Evolutionary conservation across 345 rosid species (phyloP), one percentile per base, ranked within the genome.

Genomic region (Aegle marmelos): DNA sequence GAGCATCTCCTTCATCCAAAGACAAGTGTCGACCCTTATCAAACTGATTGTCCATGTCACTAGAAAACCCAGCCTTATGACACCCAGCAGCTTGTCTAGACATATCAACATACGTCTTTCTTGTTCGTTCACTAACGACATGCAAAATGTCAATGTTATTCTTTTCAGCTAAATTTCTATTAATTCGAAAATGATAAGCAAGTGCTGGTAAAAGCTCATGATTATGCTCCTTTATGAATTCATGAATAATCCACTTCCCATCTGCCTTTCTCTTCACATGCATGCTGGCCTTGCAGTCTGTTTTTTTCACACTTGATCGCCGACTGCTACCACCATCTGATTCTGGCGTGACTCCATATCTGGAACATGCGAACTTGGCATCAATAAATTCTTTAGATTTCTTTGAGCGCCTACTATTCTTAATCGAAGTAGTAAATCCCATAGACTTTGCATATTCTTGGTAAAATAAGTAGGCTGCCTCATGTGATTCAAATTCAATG

Each of bases 211-310:
- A 81, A 65, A 81, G 87, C 77, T 84, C 87, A 54, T 84, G 87
- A 79, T 67, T 76, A 68, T 67, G 79, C 72, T 76, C 79, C 63
- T 76, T 76, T 13, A 76, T 56, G 37, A 76, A 84, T 63, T 81
- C 84, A 81, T 84, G 87, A 59, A 81, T 84, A 58, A 82, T 76
- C 87, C 87, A 84, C 64, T 81, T 84, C 54, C 83, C 85, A 79
- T 81, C 85, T 27, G 77, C 25, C 39, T 77, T 81, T 64, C 87
- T 81, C 74, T 84, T 84, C 63, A 84, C 85, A 68, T 84, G 87
- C 87, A 84, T 84, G 68, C 87, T 84, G 22, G 87, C 87, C 66
- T 81, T 84, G 75, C 87, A 84, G 58, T 84, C 85, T n/a, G 83
- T 81, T 53, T 84, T 84, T 76, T 76, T 84, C 69, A 81, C 82